Base-by-base conservation (phyloP, 768 basidiomycete genomes). In the Boletus bicolor region DNA sequence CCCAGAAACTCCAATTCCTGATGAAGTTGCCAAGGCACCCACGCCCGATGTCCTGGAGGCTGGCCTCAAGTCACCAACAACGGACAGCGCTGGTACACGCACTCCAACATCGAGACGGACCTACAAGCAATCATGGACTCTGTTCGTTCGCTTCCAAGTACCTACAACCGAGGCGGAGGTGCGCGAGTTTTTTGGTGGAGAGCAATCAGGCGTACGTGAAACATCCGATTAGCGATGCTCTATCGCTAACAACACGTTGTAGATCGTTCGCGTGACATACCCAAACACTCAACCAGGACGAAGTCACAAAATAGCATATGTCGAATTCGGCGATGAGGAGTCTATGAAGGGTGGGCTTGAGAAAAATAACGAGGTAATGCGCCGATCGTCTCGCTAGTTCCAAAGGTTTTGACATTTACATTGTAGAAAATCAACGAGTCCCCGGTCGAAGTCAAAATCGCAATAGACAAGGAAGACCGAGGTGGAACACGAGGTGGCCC, bases 251-350 rank as follows among this genome's bases (percentile, higher is more conserved):
- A 47, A 30, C 14, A 35, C 6, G 12, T 39, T 28, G 42, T 57
- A 90, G 86, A 87, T 93, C 63, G 85, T 83, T 32, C 81, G 82
- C 49, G 78, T 93, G 49, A 78, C 79, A 56, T 78, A 86, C 55
- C 89, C 88, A 0, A 60, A 72, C 35, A 70, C 60, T 12, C 77
- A 72, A 61, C 62, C 72, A 5, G 81, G 82, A 10, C 82, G 85
- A 44, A 72, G 77, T 30, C 73, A 73, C 52, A 83, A 79, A 60
- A 76, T 93, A 54, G 90, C 85, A 2, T 97, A 93, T 66, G 83
- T 97, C 50, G 94, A 96, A 66, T 97, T 96, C 71, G 87, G 84
- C 5, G 89, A 91, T 63, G 92, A 95, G 64, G 89, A 88, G 44
- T 77, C 85, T 10, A 91, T 94, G 89, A 89, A 83, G 62, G 80